Base-by-base conservation (phyloP, 495 filamentous ascomycete genomes). In the Neurospora sp. region DNA sequence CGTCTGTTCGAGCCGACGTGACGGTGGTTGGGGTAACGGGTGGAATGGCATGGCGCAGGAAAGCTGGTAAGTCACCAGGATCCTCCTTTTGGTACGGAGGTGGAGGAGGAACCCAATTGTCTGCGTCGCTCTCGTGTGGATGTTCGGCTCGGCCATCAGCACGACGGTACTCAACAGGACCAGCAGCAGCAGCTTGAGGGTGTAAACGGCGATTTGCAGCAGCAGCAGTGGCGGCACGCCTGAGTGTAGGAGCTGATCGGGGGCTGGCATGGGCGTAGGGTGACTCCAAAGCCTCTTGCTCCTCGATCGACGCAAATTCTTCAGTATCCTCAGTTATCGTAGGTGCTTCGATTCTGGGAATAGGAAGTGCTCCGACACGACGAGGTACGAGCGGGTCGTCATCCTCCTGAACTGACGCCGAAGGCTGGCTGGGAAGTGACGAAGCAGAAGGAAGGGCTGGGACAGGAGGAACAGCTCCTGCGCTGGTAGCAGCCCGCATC, bases 101-200 rank as follows among this genome's bases (percentile, higher is more conserved):
- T n/a, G 94, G 94, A 0, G 94, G 94, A 31, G 94, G 92, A 8
- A 94, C 92, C 94, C 94, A 97, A 73, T 94, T 93, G 74, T 97
- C 94, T 4, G 93, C 93, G 77, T 97, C 92, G 73, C 91, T 94
- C 79, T 96, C 93, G 80, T 96, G 92, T 12, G 94, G 94, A 73
- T 92, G 86, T 71, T 93, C 86, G 20, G 86, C 82, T 41, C 89
- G 84, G 16, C 89, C 90, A 78, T 92, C 89, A 37, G 92, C 83
- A 35, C 89, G 82, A 72, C 86, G 82, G 76, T 88, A 85, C 65
- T 85, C 78, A 42, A 85, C 75, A 69, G 74, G 78, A 22, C 84
- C 79, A 72, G 82, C 77, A 38, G 77, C 73, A 27, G 82, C 75
- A 68, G 82, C 73, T 69, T 78, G 77, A 10, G 89, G 88, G 73